phyloP scores from a whole-genome alignment of 306 rosid genomes.

The Morella rubra region DNA sequence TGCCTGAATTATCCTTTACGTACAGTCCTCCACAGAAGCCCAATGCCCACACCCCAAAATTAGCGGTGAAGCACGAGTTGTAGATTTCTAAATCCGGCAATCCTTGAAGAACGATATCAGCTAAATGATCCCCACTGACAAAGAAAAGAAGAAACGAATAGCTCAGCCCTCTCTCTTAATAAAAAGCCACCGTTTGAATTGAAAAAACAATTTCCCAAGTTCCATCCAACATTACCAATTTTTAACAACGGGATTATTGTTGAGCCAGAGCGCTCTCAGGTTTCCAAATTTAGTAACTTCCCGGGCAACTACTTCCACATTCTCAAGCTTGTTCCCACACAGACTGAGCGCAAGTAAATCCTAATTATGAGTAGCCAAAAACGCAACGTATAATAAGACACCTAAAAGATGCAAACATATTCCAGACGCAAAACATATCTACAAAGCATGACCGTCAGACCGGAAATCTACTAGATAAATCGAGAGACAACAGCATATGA shows the following conservation, averaged over 20 bases:
- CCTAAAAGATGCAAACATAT: neutral
- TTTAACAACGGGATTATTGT: conserved; percentile 55
- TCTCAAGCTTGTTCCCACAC: conserved; percentile 66
- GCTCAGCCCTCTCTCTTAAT: neutral
- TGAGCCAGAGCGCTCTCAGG: conserved; percentile 86
- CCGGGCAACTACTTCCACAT: conserved; percentile 46
- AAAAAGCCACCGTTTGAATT: neutral
- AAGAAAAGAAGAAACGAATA: conserved; percentile 4
- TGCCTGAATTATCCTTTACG: conserved; percentile 70
- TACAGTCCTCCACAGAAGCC: conserved; percentile 84
- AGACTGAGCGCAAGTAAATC: conserved; percentile 79
- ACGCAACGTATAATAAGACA: conserved; percentile 8
- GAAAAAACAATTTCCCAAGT: conserved; percentile 7
- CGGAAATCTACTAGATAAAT: conserved; percentile 60
- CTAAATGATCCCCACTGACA: conserved; percentile 53
- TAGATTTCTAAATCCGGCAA: conserved; percentile 67
- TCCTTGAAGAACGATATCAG: conserved; percentile 43
- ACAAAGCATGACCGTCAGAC: conserved; percentile 30
- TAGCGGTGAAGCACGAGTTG: conserved; percentile 67
- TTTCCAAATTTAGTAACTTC: conserved; percentile 70
- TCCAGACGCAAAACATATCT: neutral
- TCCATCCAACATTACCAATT: conserved; percentile 40
- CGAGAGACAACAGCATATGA: conserved; percentile 56
- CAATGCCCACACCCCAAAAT: conserved; percentile 76
- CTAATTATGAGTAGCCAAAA: conserved; percentile 32